Evolutionary conservation across 495 filamentous ascomycete species (phyloP).

Genomic region (Penicillium coprophilum): DNA sequence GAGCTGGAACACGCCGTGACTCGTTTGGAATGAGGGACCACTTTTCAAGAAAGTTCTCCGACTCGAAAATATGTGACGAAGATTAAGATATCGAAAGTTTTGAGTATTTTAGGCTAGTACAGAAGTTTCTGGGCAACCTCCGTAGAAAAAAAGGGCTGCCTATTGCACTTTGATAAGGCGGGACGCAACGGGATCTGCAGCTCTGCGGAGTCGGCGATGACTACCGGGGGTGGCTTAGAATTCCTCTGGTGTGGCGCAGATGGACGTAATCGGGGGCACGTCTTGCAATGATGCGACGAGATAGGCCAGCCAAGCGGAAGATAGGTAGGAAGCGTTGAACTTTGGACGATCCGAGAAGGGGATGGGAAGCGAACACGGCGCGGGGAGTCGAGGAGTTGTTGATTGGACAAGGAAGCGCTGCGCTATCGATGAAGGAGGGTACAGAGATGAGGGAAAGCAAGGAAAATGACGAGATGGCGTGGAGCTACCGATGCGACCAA

Average conservation of each 20-base stretch:
- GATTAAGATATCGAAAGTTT: neutral
- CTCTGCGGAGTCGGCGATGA: slow-evolving; percentile 4
- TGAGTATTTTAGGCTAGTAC: neutral
- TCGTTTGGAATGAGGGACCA: slow-evolving; percentile 9
- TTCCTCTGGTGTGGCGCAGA: slow-evolving; percentile 14
- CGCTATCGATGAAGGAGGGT: slow-evolving; percentile 19
- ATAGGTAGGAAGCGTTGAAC: slow-evolving; percentile 21
- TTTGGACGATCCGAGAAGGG: slow-evolving; percentile 18
- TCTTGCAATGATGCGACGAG: slow-evolving; percentile 21
- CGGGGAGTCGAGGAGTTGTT: slow-evolving; percentile 8
- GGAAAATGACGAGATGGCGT: slow-evolving; percentile 33
- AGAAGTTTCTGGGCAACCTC: neutral
- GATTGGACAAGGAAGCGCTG: slow-evolving; percentile 34
- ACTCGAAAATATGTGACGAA: neutral
- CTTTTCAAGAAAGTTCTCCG: slow-evolving; percentile 16
- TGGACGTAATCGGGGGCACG: slow-evolving; percentile 15
- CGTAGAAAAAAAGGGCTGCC: slow-evolving; percentile 14
- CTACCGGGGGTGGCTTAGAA: slow-evolving; percentile 2
- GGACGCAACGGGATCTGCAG: slow-evolving; percentile 17
- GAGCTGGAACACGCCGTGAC: slow-evolving; percentile 26
- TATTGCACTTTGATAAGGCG: slow-evolving; percentile 5
- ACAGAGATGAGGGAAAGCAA: slow-evolving; percentile 7
- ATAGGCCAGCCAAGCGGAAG: slow-evolving; percentile 16
- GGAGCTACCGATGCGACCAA: slow-evolving; percentile 32
- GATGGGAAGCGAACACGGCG: slow-evolving; percentile 14